Evolutionary conservation across 768 basidiomycete genomes (phyloP).

Genomic region (Tylopilus subfusipes): DNA sequence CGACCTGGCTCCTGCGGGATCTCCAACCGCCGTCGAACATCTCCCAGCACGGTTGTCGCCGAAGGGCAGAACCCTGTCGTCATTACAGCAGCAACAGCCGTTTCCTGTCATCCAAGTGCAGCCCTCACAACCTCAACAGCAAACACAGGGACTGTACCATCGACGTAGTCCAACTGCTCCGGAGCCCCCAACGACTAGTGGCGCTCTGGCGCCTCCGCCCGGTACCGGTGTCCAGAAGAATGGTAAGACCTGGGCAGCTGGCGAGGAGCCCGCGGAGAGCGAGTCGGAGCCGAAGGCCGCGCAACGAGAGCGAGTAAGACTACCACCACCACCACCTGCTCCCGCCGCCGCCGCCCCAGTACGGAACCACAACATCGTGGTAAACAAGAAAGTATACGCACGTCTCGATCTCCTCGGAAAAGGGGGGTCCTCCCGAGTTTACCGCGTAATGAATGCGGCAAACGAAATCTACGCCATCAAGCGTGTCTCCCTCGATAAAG

Average conservation of each 20-base stretch:
- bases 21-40: constrained; percentile 54
- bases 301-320: constrained; percentile 28
- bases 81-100: constrained; percentile 27
- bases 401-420: constrained; percentile 88
- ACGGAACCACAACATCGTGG: constrained; percentile 39
- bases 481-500: constrained; percentile 84
- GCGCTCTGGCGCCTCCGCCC: constrained; percentile 17
- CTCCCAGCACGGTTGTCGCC: constrained; percentile 31
- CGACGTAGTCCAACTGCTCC: constrained; percentile 69
- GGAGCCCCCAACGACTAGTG: constrained; percentile 49
- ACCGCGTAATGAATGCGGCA: constrained; percentile 74
- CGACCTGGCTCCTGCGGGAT: constrained; percentile 38
- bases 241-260: constrained; percentile 45
- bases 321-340: constrained; percentile 36
- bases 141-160: constrained; percentile 41
- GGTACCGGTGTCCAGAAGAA: constrained; percentile 21
- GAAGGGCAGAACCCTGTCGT: constrained; percentile 22
- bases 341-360: constrained; percentile 25
- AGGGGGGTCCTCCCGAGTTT: constrained; percentile 95
- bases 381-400: constrained; percentile 77
- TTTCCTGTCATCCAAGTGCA: constrained; percentile 25
- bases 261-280: constrained; percentile 41
- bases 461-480: constrained; percentile 90
- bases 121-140: constrained; percentile 20
- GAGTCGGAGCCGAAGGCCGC: constrained; percentile 30